Evolutionary conservation across 108 stramenopile genomes (phyloP), one percentile per base, ranked within the genome.

Genomic region (Nitzschia inconspicua): DNA sequence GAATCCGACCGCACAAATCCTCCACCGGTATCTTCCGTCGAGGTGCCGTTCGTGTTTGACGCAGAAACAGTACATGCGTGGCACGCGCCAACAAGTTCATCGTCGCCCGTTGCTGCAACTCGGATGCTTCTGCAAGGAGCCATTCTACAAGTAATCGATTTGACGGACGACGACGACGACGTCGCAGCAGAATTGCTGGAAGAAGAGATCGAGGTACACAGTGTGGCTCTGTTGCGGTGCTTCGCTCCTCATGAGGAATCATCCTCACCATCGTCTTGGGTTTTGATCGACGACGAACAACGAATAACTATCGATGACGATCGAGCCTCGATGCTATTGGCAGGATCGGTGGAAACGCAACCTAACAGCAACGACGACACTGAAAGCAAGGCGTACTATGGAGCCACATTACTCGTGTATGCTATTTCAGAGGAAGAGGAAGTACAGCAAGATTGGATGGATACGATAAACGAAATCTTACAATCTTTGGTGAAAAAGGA

Each of bases 31-130:
- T 9, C 18, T 29, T 34, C 18, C 53, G 34, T 23, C 41, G 27
- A 22, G 78, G 73, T 22, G 78, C 44, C 10, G 65, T 79, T 22
- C 31, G n/a, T n/a, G n/a, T n/a, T n/a, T n/a, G n/a, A n/a, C n/a
- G n/a, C n/a, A n/a, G n/a, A n/a, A n/a, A n/a, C n/a, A n/a, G n/a
- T n/a, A n/a, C n/a, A n/a, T n/a, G n/a, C n/a, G n/a, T n/a, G n/a
- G n/a, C n/a, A n/a, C n/a, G n/a, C n/a, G n/a, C n/a, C n/a, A n/a
- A n/a, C n/a, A n/a, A n/a, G n/a, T n/a, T n/a, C n/a, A n/a, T n/a
- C n/a, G n/a, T n/a, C n/a, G n/a, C n/a, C n/a, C n/a, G n/a, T n/a
- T n/a, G n/a, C n/a, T n/a, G n/a, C n/a, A n/a, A n/a, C n/a, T n/a
- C n/a, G n/a, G n/a, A n/a, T n/a, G n/a, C n/a, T n/a, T n/a, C 26